Percentiles rank a stretch among this genome's conserved stretches.
Evolutionary conservation across 148 eudicot genomes (phyloP).

Genomic region (Pouteria glomerata): DNA sequence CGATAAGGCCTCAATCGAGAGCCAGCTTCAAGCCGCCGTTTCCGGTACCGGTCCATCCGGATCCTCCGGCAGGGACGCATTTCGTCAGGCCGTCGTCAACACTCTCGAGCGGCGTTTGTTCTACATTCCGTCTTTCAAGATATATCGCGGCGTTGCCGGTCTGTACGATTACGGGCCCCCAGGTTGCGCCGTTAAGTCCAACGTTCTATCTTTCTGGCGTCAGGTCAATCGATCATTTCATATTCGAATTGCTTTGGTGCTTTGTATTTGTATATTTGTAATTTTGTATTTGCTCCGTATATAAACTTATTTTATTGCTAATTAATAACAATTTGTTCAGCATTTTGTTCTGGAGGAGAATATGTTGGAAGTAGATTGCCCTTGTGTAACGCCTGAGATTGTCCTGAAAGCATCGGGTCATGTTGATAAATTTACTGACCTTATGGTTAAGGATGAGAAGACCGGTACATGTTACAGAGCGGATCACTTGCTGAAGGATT

Average conservation of each 20-base stretch:
- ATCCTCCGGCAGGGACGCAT: constrained; percentile 46
- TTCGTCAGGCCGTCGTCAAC: constrained; percentile 59
- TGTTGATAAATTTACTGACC: constrained; percentile 92
- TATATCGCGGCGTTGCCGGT: constrained; percentile 87
- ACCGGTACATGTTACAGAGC: constrained; percentile 82
- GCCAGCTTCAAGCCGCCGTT: no score
- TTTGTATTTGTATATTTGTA: not conserved
- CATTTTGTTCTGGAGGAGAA: constrained; percentile 88
- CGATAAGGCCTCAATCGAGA: no score
- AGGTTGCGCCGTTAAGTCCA: constrained; percentile 82
- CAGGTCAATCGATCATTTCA: constrained; percentile 35
- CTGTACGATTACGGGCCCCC: constrained; percentile 91
- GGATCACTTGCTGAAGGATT: constrained; percentile 86
- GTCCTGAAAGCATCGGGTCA: constrained; percentile 94
- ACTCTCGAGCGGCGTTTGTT: constrained; percentile 79
- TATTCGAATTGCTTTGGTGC: not conserved
- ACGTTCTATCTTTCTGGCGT: constrained; percentile 82
- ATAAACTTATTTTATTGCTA: no score
- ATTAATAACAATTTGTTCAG: no score
- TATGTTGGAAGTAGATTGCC: constrained; percentile 94
- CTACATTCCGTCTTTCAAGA: constrained; percentile 75
- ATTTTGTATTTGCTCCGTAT: no score
- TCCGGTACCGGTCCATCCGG: no score
- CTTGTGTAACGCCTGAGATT: constrained; percentile 86
- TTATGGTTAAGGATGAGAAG: constrained; percentile 94